These are phyloP conservation scores for Penicillium flavigenum DNA, from an alignment of 495 filamentous ascomycete species.

Conservation along the genomic window DNA sequence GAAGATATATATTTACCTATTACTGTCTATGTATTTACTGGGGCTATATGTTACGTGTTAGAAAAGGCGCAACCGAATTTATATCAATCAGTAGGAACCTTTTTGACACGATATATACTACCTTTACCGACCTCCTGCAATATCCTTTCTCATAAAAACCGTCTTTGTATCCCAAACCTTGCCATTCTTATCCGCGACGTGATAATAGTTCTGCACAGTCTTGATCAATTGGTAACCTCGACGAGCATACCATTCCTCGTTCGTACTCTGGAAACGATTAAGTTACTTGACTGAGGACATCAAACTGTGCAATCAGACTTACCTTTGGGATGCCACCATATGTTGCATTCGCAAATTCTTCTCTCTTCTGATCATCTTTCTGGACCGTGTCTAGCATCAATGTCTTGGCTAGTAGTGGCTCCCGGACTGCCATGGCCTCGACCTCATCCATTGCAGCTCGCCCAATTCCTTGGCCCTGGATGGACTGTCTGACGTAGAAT, in stretches of 20 bases:
- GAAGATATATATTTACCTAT: not conserved
- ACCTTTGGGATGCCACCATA: slow-evolving; percentile 26
- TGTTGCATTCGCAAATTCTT: slow-evolving; percentile 23
- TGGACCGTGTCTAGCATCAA: slow-evolving; percentile 26
- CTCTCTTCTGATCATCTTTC: slow-evolving; percentile 18
- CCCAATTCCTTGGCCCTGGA: slow-evolving; percentile 30
- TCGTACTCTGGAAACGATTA: slow-evolving; percentile 13
- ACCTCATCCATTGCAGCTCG: slow-evolving; percentile 32
- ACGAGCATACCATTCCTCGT: slow-evolving; percentile 24
- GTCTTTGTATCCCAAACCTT: slow-evolving; percentile 24
- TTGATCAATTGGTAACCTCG: slow-evolving; percentile 21
- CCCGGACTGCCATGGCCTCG: slow-evolving; percentile 26
- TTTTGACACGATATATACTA: not conserved
- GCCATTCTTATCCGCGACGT: slow-evolving; percentile 15
- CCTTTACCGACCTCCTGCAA: not conserved
- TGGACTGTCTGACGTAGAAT: slow-evolving; percentile 23
- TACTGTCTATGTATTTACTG: not conserved
- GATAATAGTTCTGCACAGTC: slow-evolving; percentile 20
- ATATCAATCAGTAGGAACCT: not conserved
- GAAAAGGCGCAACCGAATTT: not conserved
- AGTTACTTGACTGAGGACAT: not conserved
- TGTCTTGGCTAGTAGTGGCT: slow-evolving; percentile 23
- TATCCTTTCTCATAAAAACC: slow-evolving; percentile 30
- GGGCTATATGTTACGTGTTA: not conserved
- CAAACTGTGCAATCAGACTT: not conserved